phyloP scores from a whole-genome alignment of 2,329 filamentous ascomycete genomes.

The Aspergillus floridensis region DNA sequence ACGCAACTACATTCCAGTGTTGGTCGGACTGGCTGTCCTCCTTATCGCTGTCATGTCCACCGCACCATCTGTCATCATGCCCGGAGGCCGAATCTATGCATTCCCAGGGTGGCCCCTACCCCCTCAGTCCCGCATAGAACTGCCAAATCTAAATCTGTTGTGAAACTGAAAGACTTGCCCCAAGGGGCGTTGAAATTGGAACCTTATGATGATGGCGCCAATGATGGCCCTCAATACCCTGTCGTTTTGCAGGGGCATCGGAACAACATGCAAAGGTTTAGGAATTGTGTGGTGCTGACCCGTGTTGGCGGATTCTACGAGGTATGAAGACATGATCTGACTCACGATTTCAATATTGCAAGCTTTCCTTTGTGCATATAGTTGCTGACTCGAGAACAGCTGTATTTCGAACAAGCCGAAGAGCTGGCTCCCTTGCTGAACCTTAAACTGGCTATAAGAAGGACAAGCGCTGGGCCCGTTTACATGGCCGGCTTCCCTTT shows the following conservation, averaged over 20 bases:
- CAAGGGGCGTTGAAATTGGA: conserved; percentile 54
- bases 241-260: conserved; percentile 84
- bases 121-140: conserved; percentile 23
- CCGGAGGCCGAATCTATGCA: conserved; percentile 20
- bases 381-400: conserved; percentile 34
- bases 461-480: conserved; percentile 73
- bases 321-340: conserved; percentile 32
- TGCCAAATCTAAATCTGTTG: conserved; percentile 38
- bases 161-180: conserved; percentile 51
- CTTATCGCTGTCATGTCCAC: conserved; percentile 23
- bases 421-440: conserved; percentile 82
- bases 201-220: conserved; percentile 41
- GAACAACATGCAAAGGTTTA: conserved; percentile 86
- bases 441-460: conserved; percentile 79
- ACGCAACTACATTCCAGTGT: background rate
- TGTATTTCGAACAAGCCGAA: conserved; percentile 95
- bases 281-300: conserved; percentile 86
- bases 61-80: conserved; percentile 34
- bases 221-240: conserved; percentile 65
- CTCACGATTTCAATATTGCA: too few relatives aligned
- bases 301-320: conserved; percentile 96
- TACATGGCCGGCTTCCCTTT: conserved; percentile 95
- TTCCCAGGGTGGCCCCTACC: conserved; percentile 16
- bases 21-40: background rate
- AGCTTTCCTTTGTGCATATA: background rate